A percentile compares a stretch with the other conserved stretches of the same genome.
Conservation (phyloP, 2,329 filamentous ascomycete species). For the Talaromyces sp. region DNA sequence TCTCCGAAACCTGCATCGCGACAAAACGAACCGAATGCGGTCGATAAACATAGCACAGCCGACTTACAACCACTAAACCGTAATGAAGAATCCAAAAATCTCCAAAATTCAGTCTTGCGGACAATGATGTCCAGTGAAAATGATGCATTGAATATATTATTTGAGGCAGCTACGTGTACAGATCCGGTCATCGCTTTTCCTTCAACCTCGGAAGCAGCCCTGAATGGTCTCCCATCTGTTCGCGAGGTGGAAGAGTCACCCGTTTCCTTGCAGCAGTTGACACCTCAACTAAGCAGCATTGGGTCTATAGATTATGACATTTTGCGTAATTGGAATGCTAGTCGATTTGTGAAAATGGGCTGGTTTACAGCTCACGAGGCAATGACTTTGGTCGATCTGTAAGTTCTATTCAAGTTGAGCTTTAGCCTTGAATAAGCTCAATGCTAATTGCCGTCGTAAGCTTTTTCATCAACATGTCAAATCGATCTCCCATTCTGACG, state of each 20-base stretch:
- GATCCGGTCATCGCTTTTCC: background rate
- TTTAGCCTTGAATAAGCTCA: background rate
- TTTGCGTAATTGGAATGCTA: constrained; percentile 44
- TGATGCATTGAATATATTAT: background rate
- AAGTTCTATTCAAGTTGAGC: constrained; percentile 28
- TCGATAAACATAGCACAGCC: background rate
- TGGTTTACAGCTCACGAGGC: constrained; percentile 54
- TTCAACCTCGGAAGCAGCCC: background rate
- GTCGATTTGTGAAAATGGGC: constrained; percentile 52
- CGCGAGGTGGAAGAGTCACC: background rate
- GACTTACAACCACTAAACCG: background rate
- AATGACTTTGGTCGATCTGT: constrained; percentile 48
- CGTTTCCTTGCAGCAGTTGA: background rate
- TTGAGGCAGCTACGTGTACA: background rate
- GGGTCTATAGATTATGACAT: constrained; percentile 25
- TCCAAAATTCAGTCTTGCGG: background rate
- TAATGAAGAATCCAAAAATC: background rate
- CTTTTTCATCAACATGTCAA: constrained; percentile 29
- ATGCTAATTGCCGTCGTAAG: background rate
- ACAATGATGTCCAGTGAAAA: background rate
- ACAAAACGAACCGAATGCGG: background rate
- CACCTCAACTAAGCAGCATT: background rate
- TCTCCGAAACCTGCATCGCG: background rate
- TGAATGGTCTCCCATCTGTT: background rate
- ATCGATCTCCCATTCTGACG: constrained; percentile 47